phyloP scores from a whole-genome alignment of 1,139 yeast genomes.

The Kodamaea ohmeri region DNA sequence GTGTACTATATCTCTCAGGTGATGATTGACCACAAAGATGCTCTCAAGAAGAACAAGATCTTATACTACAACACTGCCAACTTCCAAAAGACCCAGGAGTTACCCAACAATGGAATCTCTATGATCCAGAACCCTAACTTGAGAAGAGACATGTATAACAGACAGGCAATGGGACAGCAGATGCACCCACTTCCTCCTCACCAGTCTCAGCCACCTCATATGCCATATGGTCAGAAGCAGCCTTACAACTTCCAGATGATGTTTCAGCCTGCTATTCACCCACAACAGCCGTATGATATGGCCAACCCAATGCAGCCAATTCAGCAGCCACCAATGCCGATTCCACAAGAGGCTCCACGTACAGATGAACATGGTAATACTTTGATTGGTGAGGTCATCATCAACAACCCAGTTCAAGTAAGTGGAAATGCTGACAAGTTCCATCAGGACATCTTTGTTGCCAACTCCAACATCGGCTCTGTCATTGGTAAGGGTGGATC shows the following conservation, averaged over 20 bases:
- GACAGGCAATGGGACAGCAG: slow-evolving; percentile 6
- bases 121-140: slow-evolving; percentile 17
- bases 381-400: slow-evolving; percentile 45
- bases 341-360: slow-evolving; percentile 36
- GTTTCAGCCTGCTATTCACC: slow-evolving; percentile 43
- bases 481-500: slow-evolving; percentile 87
- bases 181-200: slow-evolving; percentile 3
- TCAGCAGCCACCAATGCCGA: slow-evolving; percentile 14
- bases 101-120: slow-evolving; percentile 15
- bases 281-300: slow-evolving; percentile 31
- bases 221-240: slow-evolving; percentile 14
- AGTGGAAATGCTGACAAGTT: slow-evolving; percentile 44
- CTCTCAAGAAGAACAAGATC: slow-evolving; percentile 47
- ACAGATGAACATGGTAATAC: slow-evolving; percentile 49
- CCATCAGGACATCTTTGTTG: slow-evolving; percentile 71
- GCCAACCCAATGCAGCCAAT: slow-evolving; percentile 2
- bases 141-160: slow-evolving; percentile 20
- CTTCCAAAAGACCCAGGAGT: slow-evolving; percentile 26
- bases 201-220: slow-evolving; percentile 16
- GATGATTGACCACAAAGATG: slow-evolving; percentile 55
- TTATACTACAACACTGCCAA: slow-evolving; percentile 67
- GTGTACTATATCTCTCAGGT: slow-evolving; percentile 70
- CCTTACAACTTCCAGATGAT: slow-evolving; percentile 43
- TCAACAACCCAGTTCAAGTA: slow-evolving; percentile 38
- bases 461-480: slow-evolving; percentile 76